Evolutionary conservation across 495 filamentous ascomycete species (phyloP).

Genomic region (Astrothelium macrocarpum): DNA sequence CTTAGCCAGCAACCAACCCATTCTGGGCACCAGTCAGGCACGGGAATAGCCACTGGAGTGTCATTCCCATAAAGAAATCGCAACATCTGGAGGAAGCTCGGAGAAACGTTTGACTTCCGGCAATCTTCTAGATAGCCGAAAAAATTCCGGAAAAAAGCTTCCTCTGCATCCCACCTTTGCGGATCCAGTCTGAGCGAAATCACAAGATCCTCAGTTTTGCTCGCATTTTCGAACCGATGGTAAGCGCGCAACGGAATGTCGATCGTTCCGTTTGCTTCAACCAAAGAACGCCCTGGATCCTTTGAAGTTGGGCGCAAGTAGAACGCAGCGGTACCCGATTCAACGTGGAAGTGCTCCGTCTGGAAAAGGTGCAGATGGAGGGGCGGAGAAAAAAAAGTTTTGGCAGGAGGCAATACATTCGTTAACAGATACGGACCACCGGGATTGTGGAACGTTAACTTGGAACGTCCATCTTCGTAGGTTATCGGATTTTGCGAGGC

Average conservation of each 20-base stretch:
- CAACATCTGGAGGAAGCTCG: constrained; percentile 7
- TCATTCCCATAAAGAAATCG: not conserved
- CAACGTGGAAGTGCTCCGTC: constrained; percentile 9
- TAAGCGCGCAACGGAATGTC: not conserved
- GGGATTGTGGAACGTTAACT: constrained; percentile 5
- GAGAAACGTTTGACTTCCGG: not conserved
- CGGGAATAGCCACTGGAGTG: not conserved
- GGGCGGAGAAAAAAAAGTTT: constrained; percentile 9
- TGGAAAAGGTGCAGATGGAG: constrained; percentile 11
- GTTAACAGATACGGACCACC: constrained; percentile 1
- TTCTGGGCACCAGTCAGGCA: constrained; percentile 6
- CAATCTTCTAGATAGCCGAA: constrained; percentile 13
- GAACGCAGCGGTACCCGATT: constrained; percentile 7
- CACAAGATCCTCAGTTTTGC: constrained; percentile 7
- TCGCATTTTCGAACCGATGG: constrained; percentile 11
- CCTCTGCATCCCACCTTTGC: constrained; percentile 6
- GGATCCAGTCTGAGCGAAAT: constrained; percentile 8
- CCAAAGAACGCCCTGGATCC: not conserved
- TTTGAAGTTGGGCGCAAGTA: constrained; percentile 5
- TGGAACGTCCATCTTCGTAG: constrained; percentile 1
- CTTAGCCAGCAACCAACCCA: constrained; percentile 6
- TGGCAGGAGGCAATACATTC: not conserved
- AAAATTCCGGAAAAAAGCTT: constrained; percentile 11
- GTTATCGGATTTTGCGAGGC: constrained; percentile 6
- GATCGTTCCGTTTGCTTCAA: constrained; percentile 2